phyloP scores from a whole-genome alignment of 805 yeast species.

The Candida tallmaniae region DNA sequence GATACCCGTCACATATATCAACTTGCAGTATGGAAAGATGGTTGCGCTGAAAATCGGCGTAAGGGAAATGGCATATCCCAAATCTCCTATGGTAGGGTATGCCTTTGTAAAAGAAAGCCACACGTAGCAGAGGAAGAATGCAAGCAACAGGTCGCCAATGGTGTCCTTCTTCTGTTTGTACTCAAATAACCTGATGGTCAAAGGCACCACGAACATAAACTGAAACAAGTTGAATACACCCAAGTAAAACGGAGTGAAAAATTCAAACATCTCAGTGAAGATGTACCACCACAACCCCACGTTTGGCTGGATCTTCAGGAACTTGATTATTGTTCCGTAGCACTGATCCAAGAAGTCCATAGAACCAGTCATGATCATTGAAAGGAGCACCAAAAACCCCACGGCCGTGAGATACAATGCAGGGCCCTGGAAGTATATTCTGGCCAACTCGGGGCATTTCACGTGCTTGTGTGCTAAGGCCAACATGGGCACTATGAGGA shows the following conservation, averaged over 20 bases:
- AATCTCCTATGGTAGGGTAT: slow-evolving; percentile 81
- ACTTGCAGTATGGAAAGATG: slow-evolving; percentile 43
- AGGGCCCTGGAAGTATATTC: slow-evolving; percentile 16
- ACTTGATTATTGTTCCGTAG: slow-evolving; percentile 55
- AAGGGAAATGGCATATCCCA: slow-evolving; percentile 41
- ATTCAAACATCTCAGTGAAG: slow-evolving; percentile 91
- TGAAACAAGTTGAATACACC: slow-evolving; percentile 79
- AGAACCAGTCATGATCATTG: slow-evolving; percentile 24
- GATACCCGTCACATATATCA: slow-evolving; percentile 44
- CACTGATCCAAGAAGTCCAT: slow-evolving; percentile 24
- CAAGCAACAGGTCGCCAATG: slow-evolving; percentile 53
- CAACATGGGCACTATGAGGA: slow-evolving; percentile 55
- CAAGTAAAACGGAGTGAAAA: slow-evolving; percentile 76
- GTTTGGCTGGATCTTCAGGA: slow-evolving; percentile 79
- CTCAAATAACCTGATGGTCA: slow-evolving; percentile 61
- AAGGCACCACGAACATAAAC: slow-evolving; percentile 63
- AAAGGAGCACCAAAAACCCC: slow-evolving; percentile 20
- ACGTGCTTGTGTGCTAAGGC: slow-evolving; percentile 25
- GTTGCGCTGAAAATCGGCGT: slow-evolving; percentile 43
- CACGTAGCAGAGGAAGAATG: slow-evolving; percentile 39
- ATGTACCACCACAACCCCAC: slow-evolving; percentile 98
- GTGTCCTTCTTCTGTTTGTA: slow-evolving; percentile 5
- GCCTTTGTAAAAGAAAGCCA: slow-evolving; percentile 64
- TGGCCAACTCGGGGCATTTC: slow-evolving; percentile 1
- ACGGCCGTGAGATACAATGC: slow-evolving; percentile 15